Conservation (phyloP, 768 basidiomycete genomes). For the Collybiopsis luxurians region DNA sequence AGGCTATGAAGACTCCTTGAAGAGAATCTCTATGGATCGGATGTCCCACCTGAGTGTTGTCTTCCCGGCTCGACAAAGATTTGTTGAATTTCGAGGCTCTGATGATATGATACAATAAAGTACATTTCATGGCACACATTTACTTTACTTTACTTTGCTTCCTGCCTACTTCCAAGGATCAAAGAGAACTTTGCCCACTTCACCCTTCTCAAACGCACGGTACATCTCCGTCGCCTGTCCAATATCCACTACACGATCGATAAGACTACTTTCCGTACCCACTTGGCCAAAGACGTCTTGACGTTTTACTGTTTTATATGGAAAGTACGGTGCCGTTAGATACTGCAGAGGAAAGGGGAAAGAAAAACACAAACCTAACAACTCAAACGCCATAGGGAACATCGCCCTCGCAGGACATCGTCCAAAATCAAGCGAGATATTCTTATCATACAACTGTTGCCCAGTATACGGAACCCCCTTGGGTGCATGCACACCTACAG, state of each 20-base stretch:
- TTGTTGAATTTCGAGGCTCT: no score
- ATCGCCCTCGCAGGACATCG: constrained; percentile 78
- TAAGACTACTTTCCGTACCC: constrained; percentile 56
- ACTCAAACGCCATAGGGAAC: constrained; percentile 67
- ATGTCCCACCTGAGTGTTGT: no score
- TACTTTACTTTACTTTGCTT: no score
- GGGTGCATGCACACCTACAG: constrained; percentile 70
- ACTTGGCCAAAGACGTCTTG: constrained; percentile 77
- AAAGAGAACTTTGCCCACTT: constrained; percentile 75
- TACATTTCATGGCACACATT: no score
- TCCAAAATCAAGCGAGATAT: constrained; percentile 78
- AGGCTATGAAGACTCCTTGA: no score
- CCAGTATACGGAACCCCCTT: constrained; percentile 54
- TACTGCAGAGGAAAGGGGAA: background rate
- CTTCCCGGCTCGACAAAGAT: no score
- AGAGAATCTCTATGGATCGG: no score
- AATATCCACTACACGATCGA: constrained; percentile 66
- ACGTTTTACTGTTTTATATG: constrained; percentile 43
- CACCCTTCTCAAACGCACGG: constrained; percentile 65
- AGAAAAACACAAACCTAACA: constrained; percentile 41
- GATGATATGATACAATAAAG: no score
- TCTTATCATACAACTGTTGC: constrained; percentile 67
- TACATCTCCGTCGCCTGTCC: constrained; percentile 57
- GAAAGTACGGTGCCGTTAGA: background rate
- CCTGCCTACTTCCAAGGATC: constrained; percentile 58